Evolutionary conservation across 164 flowering plant species (phyloP).

Genomic region (Magnolia sinica): DNA sequence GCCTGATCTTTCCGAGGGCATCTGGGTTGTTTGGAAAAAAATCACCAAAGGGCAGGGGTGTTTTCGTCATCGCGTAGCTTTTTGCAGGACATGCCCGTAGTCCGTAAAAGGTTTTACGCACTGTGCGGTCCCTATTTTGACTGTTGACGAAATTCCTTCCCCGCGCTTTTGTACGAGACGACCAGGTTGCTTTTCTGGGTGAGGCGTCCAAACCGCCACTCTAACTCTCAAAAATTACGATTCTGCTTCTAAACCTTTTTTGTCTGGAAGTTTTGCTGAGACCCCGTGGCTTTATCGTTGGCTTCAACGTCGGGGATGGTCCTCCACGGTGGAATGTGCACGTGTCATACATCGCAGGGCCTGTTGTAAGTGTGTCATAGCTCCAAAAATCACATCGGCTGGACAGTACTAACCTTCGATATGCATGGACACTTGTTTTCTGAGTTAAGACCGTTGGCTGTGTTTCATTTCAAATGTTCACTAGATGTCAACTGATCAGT

Average conservation of each 20-base stretch:
- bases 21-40: background rate
- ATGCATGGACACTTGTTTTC: no score
- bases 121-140: background rate
- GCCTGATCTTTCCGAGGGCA: background rate
- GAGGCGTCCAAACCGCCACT: background rate
- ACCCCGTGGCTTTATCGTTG: background rate
- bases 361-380: no score
- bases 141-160: conserved; percentile 2
- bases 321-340: no score
- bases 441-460: no score
- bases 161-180: background rate
- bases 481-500: no score
- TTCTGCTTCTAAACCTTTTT: background rate
- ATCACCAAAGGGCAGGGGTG: background rate
- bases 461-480: no score
- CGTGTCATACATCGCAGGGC: no score
- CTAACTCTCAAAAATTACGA: background rate
- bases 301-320: no score
- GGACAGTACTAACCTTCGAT: no score
- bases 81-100: background rate
- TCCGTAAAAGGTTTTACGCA: background rate
- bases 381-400: no score
- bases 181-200: background rate
- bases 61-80: background rate
- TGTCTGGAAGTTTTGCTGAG: background rate